A percentile compares a stretch with the other conserved stretches of the same genome.
Evolutionary conservation across 2,329 filamentous ascomycete species (phyloP).

Genomic region (Penicillium sp.): DNA sequence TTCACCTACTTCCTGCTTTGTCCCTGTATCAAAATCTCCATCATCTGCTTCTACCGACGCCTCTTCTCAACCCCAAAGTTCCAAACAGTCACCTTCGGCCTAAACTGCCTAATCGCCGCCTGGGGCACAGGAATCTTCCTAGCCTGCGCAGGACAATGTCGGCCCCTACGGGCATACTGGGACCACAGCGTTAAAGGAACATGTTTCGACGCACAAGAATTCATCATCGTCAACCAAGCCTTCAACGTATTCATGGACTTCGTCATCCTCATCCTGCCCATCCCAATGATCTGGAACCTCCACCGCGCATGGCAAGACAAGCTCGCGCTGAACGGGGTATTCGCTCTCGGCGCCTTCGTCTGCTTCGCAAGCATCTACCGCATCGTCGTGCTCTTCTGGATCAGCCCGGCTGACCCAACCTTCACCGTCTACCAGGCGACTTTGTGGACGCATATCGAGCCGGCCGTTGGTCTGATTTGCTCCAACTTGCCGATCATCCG

Average conservation of each 20-base stretch:
- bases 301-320: slow-evolving; percentile 37
- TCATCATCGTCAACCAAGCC: slow-evolving; percentile 35
- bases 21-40: slow-evolving; percentile 33
- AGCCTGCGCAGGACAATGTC: slow-evolving; percentile 33
- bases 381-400: slow-evolving; percentile 36
- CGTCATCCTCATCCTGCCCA: slow-evolving; percentile 29
- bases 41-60: slow-evolving; percentile 37
- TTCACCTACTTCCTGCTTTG: slow-evolving; percentile 36
- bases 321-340: slow-evolving; percentile 33
- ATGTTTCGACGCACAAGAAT: slow-evolving; percentile 28
- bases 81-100: slow-evolving; percentile 23
- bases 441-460: slow-evolving; percentile 38
- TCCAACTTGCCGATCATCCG: slow-evolving; percentile 37
- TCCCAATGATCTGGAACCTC: slow-evolving; percentile 37
- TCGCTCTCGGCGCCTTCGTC: slow-evolving; percentile 33
- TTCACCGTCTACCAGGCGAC: slow-evolving; percentile 36
- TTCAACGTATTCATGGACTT: slow-evolving; percentile 37
- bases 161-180: slow-evolving; percentile 32
- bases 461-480: slow-evolving; percentile 34
- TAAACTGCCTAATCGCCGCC: slow-evolving; percentile 29
- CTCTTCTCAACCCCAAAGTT: slow-evolving; percentile 32
- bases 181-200: slow-evolving; percentile 25
- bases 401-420: slow-evolving; percentile 27
- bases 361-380: slow-evolving; percentile 38
- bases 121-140: slow-evolving; percentile 33